Evolutionary conservation across 2,329 filamentous ascomycete species (phyloP).

Genomic region (Colletotrichum camelliae): DNA sequence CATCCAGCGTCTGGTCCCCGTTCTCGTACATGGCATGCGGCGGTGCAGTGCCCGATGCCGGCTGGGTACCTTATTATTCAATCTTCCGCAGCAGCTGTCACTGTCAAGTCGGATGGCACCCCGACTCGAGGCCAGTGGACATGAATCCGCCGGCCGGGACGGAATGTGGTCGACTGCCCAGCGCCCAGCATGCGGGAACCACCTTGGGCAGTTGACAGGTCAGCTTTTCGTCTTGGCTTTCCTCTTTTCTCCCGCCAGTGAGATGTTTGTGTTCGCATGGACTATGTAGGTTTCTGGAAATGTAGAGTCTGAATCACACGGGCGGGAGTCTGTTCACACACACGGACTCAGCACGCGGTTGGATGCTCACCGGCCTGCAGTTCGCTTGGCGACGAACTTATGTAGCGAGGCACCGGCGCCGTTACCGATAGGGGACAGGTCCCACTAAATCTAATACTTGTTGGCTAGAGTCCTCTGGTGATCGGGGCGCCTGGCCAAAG

Average conservation of each 20-base stretch:
- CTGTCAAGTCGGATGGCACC: background rate
- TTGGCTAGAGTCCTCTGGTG: background rate
- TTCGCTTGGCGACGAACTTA: background rate
- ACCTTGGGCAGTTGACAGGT: background rate
- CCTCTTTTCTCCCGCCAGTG: background rate
- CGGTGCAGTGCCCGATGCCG: slow-evolving; percentile 6
- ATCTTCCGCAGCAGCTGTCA: background rate
- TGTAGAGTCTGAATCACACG: background rate
- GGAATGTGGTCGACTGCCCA: background rate
- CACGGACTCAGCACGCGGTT: background rate
- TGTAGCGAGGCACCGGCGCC: slow-evolving; percentile 15
- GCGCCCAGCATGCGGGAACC: background rate
- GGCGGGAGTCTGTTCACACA: background rate
- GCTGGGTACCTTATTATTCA: background rate
- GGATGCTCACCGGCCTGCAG: background rate
- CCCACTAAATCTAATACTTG: slow-evolving; percentile 2
- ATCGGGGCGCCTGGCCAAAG: background rate
- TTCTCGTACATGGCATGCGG: slow-evolving; percentile 2
- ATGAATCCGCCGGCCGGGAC: background rate
- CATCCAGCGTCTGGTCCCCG: background rate
- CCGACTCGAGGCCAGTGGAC: background rate
- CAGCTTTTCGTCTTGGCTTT: background rate
- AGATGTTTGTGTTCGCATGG: background rate
- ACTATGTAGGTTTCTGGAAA: background rate
- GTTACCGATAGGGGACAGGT: background rate